A percentile compares a stretch with the other conserved stretches of the same genome.
phyloP scores from a whole-genome alignment of 441 rosid species.

The Oxalis stricta region DNA sequence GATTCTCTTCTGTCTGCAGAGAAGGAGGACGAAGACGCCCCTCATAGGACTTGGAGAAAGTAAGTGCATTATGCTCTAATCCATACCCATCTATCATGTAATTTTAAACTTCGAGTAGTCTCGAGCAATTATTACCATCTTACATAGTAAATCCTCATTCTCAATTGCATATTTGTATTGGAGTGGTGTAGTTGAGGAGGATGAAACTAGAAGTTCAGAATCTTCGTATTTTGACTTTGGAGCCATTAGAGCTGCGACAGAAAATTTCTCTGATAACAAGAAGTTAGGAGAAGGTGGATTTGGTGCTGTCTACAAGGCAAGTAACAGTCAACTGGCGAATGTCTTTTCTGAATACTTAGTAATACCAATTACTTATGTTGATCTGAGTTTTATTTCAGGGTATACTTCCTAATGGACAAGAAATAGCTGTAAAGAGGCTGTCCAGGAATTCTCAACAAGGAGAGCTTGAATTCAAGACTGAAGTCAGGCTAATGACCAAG shows the following conservation, averaged over 20 bases:
- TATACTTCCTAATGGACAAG: conserved; percentile 1
- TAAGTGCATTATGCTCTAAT: background rate
- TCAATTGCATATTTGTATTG: no score
- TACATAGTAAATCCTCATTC: background rate
- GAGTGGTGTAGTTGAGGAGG: no score
- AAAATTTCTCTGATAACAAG: background rate
- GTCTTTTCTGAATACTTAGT: no score
- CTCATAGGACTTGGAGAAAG: background rate
- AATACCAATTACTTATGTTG: background rate
- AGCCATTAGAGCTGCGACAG: conserved; percentile 1
- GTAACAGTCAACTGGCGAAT: background rate
- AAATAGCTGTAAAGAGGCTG: conserved; percentile 8
- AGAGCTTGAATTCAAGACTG: conserved; percentile 2
- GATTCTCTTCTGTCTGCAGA: no score
- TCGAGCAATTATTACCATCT: no score
- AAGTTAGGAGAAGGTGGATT: conserved; percentile 10
- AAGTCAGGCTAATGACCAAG: conserved; percentile 1
- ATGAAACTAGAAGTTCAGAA: background rate
- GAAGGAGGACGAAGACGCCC: no score
- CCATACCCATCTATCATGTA: background rate
- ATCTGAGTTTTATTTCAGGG: background rate
- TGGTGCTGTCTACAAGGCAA: conserved; percentile 10
- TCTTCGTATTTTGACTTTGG: conserved; percentile 3
- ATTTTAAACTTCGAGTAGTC: no score
- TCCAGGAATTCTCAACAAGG: conserved; percentile 1